Conservation (phyloP, 805 yeast species). For the Starmerella floricola region DNA sequence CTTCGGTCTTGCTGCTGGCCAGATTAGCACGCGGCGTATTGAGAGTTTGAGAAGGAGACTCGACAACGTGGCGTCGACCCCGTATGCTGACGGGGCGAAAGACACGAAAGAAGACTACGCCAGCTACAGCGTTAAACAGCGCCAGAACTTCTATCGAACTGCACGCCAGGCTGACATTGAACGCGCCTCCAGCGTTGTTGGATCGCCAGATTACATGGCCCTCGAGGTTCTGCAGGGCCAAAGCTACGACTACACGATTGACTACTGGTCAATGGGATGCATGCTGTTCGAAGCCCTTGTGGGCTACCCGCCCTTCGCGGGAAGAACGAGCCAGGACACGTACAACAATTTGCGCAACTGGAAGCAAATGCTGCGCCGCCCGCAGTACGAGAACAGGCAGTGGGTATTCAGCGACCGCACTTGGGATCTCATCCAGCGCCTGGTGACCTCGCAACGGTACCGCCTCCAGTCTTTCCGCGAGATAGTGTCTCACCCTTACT, state of each 20-base stretch:
- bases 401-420: constrained; percentile 92
- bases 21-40: constrained; percentile 81
- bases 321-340: constrained; percentile 86
- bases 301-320: constrained; percentile 96
- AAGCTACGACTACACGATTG: constrained; percentile 88
- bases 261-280: constrained; percentile 97
- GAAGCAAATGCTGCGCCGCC: constrained; percentile 79
- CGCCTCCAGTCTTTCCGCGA: constrained; percentile 73
- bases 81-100: neutral
- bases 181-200: constrained; percentile 90
- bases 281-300: constrained; percentile 91
- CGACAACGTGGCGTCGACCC: constrained; percentile 26
- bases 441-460: constrained; percentile 67
- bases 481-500: constrained; percentile 67
- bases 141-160: constrained; percentile 77
- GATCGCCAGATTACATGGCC: constrained; percentile 99
- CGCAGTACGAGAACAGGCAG: constrained; percentile 82
- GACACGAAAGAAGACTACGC: constrained; percentile 28
- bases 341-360: constrained; percentile 86
- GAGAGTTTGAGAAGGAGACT: constrained; percentile 69
- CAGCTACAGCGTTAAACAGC: constrained; percentile 67
- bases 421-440: constrained; percentile 71
- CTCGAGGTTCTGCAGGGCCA: constrained; percentile 91
- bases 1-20: constrained; percentile 94
- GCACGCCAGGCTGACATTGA: constrained; percentile 59